These are phyloP conservation scores for Mycothermus thermophilus DNA, from an alignment of 495 filamentous ascomycete species.

Conservation along the genomic window DNA sequence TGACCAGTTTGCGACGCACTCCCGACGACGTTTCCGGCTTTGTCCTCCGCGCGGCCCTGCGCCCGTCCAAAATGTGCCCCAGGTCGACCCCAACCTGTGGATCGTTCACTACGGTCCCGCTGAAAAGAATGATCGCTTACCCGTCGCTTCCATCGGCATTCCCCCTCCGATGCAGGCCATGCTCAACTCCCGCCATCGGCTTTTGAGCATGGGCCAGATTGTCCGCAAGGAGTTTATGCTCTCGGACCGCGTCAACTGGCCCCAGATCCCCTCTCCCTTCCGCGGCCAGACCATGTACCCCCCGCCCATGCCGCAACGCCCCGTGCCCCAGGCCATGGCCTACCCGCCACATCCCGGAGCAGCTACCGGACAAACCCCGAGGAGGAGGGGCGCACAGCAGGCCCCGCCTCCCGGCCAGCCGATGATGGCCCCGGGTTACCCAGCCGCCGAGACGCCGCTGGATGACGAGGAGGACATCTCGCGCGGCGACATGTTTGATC, in stretches of 20 bases:
- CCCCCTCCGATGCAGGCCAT: conserved; percentile 43
- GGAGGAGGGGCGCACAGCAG: conserved; percentile 21
- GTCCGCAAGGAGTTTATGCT: conserved; percentile 89
- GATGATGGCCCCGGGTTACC: conserved; percentile 13
- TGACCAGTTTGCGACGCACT: conserved; percentile 57
- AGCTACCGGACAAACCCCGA: conserved; percentile 31
- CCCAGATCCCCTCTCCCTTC: conserved; percentile 57
- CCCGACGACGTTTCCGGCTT: conserved; percentile 73
- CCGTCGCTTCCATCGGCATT: conserved; percentile 45
- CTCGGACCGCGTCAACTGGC: conserved; percentile 77
- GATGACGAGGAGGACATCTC: conserved; percentile 85
- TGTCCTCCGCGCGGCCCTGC: conserved; percentile 38
- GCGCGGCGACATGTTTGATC: conserved; percentile 74
- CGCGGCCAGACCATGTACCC: conserved; percentile 32
- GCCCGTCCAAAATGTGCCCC: conserved; percentile 43
- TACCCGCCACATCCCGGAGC: conserved; percentile 34
- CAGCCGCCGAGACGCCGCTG: conserved; percentile 38
- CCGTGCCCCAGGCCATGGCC: conserved; percentile 35
- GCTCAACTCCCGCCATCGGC: conserved; percentile 49
- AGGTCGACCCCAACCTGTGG: conserved; percentile 71
- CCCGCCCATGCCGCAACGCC: conserved; percentile 20
- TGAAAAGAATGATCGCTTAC: conserved; percentile 57
- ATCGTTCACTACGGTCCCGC: conserved; percentile 80
- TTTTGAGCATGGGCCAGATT: conserved; percentile 69
- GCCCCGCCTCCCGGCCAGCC: conserved; percentile 15